Base-by-base conservation (phyloP, 2,329 filamentous ascomycete species). In the Corynespora cassiicola region DNA sequence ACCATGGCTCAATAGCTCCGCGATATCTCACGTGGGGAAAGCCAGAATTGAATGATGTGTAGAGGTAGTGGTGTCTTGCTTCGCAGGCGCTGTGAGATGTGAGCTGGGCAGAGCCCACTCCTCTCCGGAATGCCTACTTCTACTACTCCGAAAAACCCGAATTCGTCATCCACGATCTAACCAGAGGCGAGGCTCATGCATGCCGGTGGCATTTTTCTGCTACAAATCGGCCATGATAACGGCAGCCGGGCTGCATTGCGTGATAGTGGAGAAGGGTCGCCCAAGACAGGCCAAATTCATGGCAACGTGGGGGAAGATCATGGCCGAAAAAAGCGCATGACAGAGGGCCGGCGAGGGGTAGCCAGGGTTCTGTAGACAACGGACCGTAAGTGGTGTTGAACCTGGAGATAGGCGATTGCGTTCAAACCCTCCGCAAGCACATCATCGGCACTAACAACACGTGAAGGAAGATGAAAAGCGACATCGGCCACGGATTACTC, bases 351-450 rank as follows among this genome's bases (percentile, higher is more conserved):
- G 38, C 25, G 27, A 37, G 27, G 30, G 7, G 19, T 25, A 11
- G 24, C 29, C 30, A 15, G 20, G 38, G 38, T 40, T 31, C 28
- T 28, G 26, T 30, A 31, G 8, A 16, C 26, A 37, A 14, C 18
- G 18, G 39, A 38, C 30, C 36, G 23, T 36, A 32, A 31, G 35
- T 51, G 37, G 35, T 36, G 33, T 39, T 45, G 24, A 36, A 22
- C 20, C 21, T 27, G 27, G 34, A 40, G 41, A 46, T 48, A 54
- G 52, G 26, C 29, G 28, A 63, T 64, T 50, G 57, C 60, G 60
- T 57, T 45, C 47, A 52, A 47, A 40, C 32, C 18, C 20, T 45
- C 38, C 36, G 32, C 31, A 42, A 63, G 55, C 57, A 64, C 57
- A 58, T 48, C 56, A 60, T 61, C 46, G 33, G 43, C 52, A 43